Percentiles rank a stretch among this genome's conserved stretches.
These are phyloP conservation scores for Aspergillus sclerotioniger DNA, from an alignment of 495 filamentous ascomycete genomes.

Conservation along the genomic window DNA sequence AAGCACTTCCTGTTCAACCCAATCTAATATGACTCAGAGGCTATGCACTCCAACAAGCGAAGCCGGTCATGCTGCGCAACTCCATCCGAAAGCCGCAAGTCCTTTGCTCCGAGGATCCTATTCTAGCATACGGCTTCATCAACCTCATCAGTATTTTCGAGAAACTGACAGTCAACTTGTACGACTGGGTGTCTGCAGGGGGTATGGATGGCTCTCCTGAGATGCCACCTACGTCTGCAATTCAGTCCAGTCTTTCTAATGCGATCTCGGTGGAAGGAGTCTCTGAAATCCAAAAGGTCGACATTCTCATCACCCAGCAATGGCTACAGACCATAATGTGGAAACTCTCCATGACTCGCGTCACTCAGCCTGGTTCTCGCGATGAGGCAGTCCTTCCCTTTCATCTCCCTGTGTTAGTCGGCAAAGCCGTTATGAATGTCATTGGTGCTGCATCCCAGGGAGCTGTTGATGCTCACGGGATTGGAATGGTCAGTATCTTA, in stretches of 20 bases:
- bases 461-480: constrained; percentile 59
- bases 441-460: constrained; percentile 51
- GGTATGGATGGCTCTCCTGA: constrained; percentile 37
- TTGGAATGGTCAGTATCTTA: constrained; percentile 54
- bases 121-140: constrained; percentile 50
- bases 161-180: constrained; percentile 41
- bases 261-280: constrained; percentile 44
- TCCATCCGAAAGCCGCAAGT: constrained; percentile 47
- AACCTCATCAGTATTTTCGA: constrained; percentile 55
- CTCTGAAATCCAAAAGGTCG: constrained; percentile 57
- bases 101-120: constrained; percentile 47
- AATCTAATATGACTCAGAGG: constrained; percentile 29
- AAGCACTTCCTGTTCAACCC: constrained; percentile 14
- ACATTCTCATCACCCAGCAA: constrained; percentile 60
- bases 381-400: constrained; percentile 53
- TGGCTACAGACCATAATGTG: constrained; percentile 63
- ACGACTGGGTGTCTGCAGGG: constrained; percentile 44
- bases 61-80: constrained; percentile 53
- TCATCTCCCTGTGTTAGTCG: constrained; percentile 57
- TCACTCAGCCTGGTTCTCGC: constrained; percentile 44
- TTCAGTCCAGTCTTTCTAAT: constrained; percentile 41
- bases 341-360: constrained; percentile 57
- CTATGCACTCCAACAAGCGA: constrained; percentile 52
- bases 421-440: constrained; percentile 51
- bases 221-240: constrained; percentile 35